These are phyloP conservation scores for Penicillium coprophilum DNA, from an alignment of 495 filamentous ascomycete species.

Conservation along the genomic window DNA sequence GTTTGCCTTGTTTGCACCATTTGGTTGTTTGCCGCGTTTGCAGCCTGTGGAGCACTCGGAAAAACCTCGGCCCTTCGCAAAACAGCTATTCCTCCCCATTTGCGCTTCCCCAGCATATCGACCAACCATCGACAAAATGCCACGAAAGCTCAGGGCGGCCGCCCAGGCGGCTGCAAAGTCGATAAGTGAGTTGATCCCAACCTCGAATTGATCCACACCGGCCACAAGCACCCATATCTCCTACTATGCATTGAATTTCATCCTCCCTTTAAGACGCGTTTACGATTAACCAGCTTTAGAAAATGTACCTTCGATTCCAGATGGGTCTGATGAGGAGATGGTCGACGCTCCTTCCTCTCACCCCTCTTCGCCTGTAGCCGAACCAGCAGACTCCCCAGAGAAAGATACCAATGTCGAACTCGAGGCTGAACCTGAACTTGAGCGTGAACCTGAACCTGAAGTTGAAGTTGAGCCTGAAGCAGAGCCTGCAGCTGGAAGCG, in stretches of 20 bases:
- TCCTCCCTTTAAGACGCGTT: constrained; percentile 19
- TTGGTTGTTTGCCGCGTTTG: not conserved
- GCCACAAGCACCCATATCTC: not conserved
- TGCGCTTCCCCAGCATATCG: constrained; percentile 16
- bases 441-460: constrained; percentile 18
- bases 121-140: constrained; percentile 36
- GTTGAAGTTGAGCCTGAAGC: constrained; percentile 31
- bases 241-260: not conserved
- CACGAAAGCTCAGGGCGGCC: constrained; percentile 48
- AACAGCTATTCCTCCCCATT: constrained; percentile 20
- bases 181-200: constrained; percentile 36
- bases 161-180: constrained; percentile 52
- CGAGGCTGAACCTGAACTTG: constrained; percentile 1
- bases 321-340: constrained; percentile 53
- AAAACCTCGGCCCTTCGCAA: constrained; percentile 14
- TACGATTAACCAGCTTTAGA: constrained; percentile 34
- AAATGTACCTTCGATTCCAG: constrained; percentile 44
- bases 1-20: not conserved
- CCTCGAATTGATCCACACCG: not conserved
- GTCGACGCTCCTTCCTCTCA: constrained; percentile 41
- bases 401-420: constrained; percentile 30
- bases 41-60: not conserved
- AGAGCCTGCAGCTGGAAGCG: constrained; percentile 32
- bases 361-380: constrained; percentile 35
- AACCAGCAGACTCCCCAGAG: constrained; percentile 31